Percentiles rank a stretch among this genome's conserved stretches.
phyloP scores from a whole-genome alignment of 495 filamentous ascomycete species.

The Daldinia concentrica region DNA sequence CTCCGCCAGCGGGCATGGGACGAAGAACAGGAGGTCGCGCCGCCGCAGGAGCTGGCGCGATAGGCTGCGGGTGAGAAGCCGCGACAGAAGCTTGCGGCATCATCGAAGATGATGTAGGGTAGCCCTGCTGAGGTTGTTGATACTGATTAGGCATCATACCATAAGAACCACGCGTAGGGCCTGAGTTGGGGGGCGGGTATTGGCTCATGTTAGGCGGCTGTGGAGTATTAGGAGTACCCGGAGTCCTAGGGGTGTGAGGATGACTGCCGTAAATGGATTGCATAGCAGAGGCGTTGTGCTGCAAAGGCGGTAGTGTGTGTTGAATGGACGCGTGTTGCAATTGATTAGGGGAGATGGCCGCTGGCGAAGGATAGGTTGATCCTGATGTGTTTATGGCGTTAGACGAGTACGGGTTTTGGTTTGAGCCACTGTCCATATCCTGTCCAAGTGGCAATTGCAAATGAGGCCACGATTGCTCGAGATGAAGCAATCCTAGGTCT shows the following conservation, averaged over 20 bases:
- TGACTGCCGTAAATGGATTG: constrained; percentile 66
- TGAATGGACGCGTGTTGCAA: constrained; percentile 66
- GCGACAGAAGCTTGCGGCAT: constrained; percentile 71
- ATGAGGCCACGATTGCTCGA: constrained; percentile 43
- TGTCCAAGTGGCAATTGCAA: constrained; percentile 34
- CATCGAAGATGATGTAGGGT: constrained; percentile 69
- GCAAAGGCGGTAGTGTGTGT: constrained; percentile 76
- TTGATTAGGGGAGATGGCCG: constrained; percentile 67
- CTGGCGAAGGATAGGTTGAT: constrained; percentile 56
- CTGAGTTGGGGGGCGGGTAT: constrained; percentile 66
- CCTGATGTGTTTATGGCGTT: constrained; percentile 48
- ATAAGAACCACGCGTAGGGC: constrained; percentile 61
- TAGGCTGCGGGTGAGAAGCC: constrained; percentile 74
- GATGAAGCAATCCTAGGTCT: constrained; percentile 42
- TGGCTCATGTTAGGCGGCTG: constrained; percentile 69
- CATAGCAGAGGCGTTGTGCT: constrained; percentile 71
- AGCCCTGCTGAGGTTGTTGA: constrained; percentile 64
- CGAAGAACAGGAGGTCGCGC: constrained; percentile 65
- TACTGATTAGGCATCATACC: constrained; percentile 61
- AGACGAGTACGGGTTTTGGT: constrained; percentile 47
- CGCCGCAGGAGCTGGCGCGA: constrained; percentile 73
- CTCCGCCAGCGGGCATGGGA: constrained; percentile 71
- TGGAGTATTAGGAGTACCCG: constrained; percentile 68
- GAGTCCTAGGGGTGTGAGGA: constrained; percentile 70
- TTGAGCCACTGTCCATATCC: constrained; percentile 49